Evolutionary conservation across 805 yeast genomes (phyloP).

Genomic region (Yamadazyma tumulicola): DNA sequence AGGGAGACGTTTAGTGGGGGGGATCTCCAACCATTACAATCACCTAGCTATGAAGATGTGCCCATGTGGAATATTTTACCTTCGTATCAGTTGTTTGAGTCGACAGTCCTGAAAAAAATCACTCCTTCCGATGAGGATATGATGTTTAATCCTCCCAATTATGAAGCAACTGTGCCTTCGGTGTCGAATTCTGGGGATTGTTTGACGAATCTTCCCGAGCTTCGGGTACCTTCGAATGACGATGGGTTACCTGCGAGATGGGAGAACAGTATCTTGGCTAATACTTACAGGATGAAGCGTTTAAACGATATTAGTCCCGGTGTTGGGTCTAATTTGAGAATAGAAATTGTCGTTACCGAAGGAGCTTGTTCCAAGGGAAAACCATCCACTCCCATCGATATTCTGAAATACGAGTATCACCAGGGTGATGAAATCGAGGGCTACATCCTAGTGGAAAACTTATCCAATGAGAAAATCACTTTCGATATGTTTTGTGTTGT

Average conservation of each 20-base stretch:
- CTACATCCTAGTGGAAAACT: slow-evolving; percentile 30
- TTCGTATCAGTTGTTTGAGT: slow-evolving; percentile 37
- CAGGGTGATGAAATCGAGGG: slow-evolving; percentile 41
- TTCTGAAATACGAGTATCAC: slow-evolving; percentile 28
- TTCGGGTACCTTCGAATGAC: slow-evolving; percentile 2
- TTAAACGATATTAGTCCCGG: slow-evolving; percentile 23
- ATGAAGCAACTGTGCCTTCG: slow-evolving; percentile 12
- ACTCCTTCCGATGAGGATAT: slow-evolving; percentile 30
- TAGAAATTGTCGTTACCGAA: slow-evolving; percentile 29
- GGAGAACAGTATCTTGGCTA: slow-evolving; percentile 36
- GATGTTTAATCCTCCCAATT: slow-evolving; percentile 31
- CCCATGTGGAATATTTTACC: slow-evolving; percentile 41
- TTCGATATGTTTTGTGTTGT: slow-evolving; percentile 42
- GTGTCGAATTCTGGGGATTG: slow-evolving; percentile 9
- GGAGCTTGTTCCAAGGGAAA: slow-evolving; percentile 26
- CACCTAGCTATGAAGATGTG: slow-evolving; percentile 19
- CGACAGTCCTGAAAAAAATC: slow-evolving; percentile 34
- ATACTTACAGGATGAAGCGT: slow-evolving; percentile 34
- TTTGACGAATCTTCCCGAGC: slow-evolving; percentile 1
- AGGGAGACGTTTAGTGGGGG: not conserved
- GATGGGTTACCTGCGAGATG: slow-evolving; percentile 11
- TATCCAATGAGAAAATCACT: slow-evolving; percentile 23
- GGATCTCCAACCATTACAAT: slow-evolving; percentile 8
- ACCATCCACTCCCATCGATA: slow-evolving; percentile 26
- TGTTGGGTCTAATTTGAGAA: slow-evolving; percentile 22